A percentile compares a stretch with the other conserved stretches of the same genome.
Evolutionary conservation across 2,329 filamentous ascomycete genomes (phyloP).

Genomic region (Cladophialophora chaetospira): DNA sequence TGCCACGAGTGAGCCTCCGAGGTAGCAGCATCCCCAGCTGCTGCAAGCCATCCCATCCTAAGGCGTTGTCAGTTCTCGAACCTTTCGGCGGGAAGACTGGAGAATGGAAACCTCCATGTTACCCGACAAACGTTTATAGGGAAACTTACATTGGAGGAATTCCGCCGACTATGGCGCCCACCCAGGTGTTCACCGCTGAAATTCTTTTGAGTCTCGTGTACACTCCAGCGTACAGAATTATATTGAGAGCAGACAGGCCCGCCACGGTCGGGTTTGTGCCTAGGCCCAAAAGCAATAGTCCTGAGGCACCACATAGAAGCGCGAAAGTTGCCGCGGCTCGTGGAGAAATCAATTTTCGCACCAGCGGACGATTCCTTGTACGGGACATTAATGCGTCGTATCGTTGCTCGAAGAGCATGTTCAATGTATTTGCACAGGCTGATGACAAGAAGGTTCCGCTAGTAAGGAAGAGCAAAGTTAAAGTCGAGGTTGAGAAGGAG

Average conservation of each 20-base stretch:
- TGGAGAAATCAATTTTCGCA: conserved; percentile 73
- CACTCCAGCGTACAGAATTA: conserved; percentile 82
- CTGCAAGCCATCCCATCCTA: conserved; percentile 98
- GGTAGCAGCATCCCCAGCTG: conserved; percentile 82
- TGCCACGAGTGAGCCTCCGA: conserved; percentile 70
- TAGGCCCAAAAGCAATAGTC: conserved; percentile 74
- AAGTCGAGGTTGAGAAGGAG: conserved; percentile 72
- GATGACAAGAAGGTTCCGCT: conserved; percentile 83
- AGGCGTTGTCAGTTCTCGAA: no score
- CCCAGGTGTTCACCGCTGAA: conserved; percentile 88
- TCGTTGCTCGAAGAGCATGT: conserved; percentile 92
- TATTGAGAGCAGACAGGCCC: conserved; percentile 80
- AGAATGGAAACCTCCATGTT: no score
- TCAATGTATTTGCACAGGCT: conserved; percentile 90
- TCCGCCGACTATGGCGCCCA: conserved; percentile 86
- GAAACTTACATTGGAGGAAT: conserved; percentile 94
- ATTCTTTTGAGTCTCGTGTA: conserved; percentile 93
- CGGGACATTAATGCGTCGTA: conserved; percentile 92
- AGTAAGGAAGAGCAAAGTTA: conserved; percentile 91
- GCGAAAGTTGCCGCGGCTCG: conserved; percentile 78
- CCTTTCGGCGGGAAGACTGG: no score
- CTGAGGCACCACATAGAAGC: conserved; percentile 67
- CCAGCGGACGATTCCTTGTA: conserved; percentile 87
- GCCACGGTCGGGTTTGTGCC: conserved; percentile 95
- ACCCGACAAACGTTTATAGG: no score